Conservation (phyloP, 2,329 filamentous ascomycete genomes). For the Phialocephala subalpina region DNA sequence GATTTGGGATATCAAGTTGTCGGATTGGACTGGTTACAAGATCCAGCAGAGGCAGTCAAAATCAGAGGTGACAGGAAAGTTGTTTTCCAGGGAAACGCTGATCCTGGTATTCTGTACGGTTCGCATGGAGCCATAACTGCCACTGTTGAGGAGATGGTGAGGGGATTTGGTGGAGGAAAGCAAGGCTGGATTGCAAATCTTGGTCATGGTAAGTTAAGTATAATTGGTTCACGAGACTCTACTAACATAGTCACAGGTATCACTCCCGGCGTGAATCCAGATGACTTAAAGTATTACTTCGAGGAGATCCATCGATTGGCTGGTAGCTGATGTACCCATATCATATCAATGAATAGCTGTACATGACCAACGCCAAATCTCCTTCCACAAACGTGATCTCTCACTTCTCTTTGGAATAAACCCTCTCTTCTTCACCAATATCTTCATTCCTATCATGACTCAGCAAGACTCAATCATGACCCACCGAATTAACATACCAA, state of each 20-base stretch:
- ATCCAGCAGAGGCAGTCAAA: conserved; percentile 83
- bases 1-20: conserved; percentile 92
- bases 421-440: conserved; percentile 58
- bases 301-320: conserved; percentile 84
- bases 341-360: conserved; percentile 2
- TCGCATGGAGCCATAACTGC: conserved; percentile 81
- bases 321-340: conserved; percentile 40
- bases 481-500: conserved; percentile 58
- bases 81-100: conserved; percentile 93
- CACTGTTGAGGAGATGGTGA: conserved; percentile 85
- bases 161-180: conserved; percentile 81
- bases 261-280: conserved; percentile 92
- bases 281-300: conserved; percentile 93
- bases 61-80: conserved; percentile 78
- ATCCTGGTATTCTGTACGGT: conserved; percentile 92
- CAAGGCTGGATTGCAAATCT: conserved; percentile 97
- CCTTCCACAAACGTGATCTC: neutral
- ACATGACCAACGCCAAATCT: neutral
- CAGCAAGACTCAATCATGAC: neutral
- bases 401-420: conserved; percentile 48
- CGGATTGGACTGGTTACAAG: conserved; percentile 93
- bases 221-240: neutral
- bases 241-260: conserved; percentile 61
- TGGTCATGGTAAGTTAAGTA: conserved; percentile 77
- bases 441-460: conserved; percentile 61